A percentile compares a stretch with the other conserved stretches of the same genome.
phyloP scores from a whole-genome alignment of 495 filamentous ascomycete genomes.

The Thozetella sp. region DNA sequence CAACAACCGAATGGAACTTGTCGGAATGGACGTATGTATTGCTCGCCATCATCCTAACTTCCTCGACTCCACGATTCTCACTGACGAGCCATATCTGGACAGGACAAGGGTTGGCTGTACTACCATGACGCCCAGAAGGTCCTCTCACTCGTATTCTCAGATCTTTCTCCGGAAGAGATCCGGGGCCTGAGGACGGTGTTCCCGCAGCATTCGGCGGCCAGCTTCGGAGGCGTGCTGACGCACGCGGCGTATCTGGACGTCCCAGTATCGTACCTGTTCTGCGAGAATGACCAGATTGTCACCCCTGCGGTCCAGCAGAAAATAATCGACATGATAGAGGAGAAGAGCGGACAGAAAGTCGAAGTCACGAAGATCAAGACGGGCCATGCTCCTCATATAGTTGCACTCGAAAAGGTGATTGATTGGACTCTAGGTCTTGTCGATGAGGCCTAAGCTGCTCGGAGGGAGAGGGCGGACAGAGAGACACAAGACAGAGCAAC shows the following conservation, averaged over 20 bases:
- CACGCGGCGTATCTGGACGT: conserved; percentile 47
- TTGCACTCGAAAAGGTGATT: conserved; percentile 11
- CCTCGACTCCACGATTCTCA: neutral
- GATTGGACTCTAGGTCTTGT: conserved; percentile 15
- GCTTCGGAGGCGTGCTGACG: conserved; percentile 28
- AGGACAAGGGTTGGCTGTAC: conserved; percentile 25
- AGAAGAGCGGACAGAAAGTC: conserved; percentile 28
- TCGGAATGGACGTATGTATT: conserved; percentile 19
- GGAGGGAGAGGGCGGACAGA: no score
- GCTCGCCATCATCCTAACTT: neutral
- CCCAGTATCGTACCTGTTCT: conserved; percentile 49
- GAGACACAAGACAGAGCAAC: no score
- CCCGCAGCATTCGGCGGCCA: conserved; percentile 23
- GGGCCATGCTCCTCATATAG: conserved; percentile 26
- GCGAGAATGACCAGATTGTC: conserved; percentile 43
- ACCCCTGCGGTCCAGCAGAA: conserved; percentile 31
- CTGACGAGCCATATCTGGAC: neutral
- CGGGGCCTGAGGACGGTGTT: conserved; percentile 7
- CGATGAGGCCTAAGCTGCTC: neutral
- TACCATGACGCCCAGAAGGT: conserved; percentile 3
- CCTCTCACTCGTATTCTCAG: conserved; percentile 16
- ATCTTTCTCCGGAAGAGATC: conserved; percentile 13
- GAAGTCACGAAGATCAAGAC: conserved; percentile 25
- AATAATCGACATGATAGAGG: conserved; percentile 29
- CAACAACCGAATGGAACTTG: conserved; percentile 4